These are phyloP conservation scores for Bjerkandera adusta DNA, from an alignment of 1,284 basidiomycete genomes.

Conservation along the genomic window DNA sequence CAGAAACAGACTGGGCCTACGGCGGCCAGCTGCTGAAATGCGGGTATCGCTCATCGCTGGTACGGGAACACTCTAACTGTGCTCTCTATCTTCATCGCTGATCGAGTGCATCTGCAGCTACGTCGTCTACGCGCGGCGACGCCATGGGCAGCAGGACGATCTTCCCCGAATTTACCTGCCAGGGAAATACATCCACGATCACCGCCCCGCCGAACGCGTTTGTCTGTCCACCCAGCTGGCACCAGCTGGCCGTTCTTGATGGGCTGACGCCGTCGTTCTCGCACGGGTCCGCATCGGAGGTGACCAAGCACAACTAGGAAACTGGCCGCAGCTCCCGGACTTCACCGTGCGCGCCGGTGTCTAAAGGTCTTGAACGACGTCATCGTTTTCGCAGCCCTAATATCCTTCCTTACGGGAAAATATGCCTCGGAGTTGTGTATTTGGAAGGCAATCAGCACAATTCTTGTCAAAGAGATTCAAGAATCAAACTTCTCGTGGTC, in stretches of 20 bases:
- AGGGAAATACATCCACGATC: conserved; percentile 61
- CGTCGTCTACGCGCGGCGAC: conserved; percentile 76
- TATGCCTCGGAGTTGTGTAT: too few species aligned
- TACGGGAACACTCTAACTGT: conserved; percentile 25
- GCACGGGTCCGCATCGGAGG: conserved; percentile 73
- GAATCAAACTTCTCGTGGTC: too few species aligned
- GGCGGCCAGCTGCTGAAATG: conserved; percentile 51
- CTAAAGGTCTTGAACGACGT: too few species aligned
- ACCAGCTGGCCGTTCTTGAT: conserved; percentile 67
- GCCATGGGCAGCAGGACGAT: conserved; percentile 67
- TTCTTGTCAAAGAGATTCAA: too few species aligned
- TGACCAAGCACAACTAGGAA: conserved; percentile 61
- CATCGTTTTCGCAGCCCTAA: too few species aligned
- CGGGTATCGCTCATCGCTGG: conserved; percentile 63
- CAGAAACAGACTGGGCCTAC: conserved; percentile 59
- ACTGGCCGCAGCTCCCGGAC: conserved; percentile 64
- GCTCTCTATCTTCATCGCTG: not conserved
- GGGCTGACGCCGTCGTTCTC: conserved; percentile 73
- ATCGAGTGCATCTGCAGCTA: conserved; percentile 37
- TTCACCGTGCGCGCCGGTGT: conserved; percentile 62
- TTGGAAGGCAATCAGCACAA: too few species aligned
- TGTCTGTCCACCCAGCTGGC: conserved; percentile 74
- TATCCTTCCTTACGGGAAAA: too few species aligned
- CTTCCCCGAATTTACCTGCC: conserved; percentile 65
- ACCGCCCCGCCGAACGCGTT: conserved; percentile 63